These are phyloP conservation scores for Trametes polyzona DNA, from an alignment of 1,284 basidiomycete species.

Conservation along the genomic window DNA sequence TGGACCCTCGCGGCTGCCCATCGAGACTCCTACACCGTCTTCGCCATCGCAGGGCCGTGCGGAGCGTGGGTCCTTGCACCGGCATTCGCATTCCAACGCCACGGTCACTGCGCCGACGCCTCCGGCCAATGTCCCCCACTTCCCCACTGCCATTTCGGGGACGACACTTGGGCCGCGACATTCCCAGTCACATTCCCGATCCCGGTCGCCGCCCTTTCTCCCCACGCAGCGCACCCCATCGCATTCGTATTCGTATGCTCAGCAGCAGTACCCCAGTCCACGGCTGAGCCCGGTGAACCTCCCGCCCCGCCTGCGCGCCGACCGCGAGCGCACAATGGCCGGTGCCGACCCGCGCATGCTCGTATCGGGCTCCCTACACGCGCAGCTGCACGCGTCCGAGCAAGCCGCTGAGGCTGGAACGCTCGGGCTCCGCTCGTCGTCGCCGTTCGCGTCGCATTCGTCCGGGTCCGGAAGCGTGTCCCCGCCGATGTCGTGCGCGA, in stretches of 20 bases:
- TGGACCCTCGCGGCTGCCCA: conserved; percentile 18
- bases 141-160: conserved; percentile 10
- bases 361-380: neutral
- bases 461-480: conserved; percentile 39
- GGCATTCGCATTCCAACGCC: conserved; percentile 41
- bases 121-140: conserved; percentile 30
- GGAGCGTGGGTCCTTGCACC: conserved; percentile 25
- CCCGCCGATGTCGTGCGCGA: conserved; percentile 39
- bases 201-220: conserved; percentile 25
- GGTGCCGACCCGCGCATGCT: neutral
- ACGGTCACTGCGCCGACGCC: conserved; percentile 39
- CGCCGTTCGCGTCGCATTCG: conserved; percentile 37
- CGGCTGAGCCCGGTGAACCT: conserved; percentile 18
- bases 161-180: conserved; percentile 20
- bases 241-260: conserved; percentile 18
- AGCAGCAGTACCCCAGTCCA: conserved; percentile 22
- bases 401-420: neutral
- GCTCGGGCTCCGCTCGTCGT: conserved; percentile 12
- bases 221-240: conserved; percentile 13
- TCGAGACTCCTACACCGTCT: conserved; percentile 5
- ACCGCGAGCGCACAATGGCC: conserved; percentile 17
- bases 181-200: conserved; percentile 27
- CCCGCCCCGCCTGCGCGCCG: conserved; percentile 22
- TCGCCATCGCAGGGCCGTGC: conserved; percentile 6
- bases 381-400: neutral